Evolutionary conservation across 1,284 basidiomycete genomes (phyloP), one percentile per base, ranked within the genome.

Genomic region (Ceratobasidium sp.): DNA sequence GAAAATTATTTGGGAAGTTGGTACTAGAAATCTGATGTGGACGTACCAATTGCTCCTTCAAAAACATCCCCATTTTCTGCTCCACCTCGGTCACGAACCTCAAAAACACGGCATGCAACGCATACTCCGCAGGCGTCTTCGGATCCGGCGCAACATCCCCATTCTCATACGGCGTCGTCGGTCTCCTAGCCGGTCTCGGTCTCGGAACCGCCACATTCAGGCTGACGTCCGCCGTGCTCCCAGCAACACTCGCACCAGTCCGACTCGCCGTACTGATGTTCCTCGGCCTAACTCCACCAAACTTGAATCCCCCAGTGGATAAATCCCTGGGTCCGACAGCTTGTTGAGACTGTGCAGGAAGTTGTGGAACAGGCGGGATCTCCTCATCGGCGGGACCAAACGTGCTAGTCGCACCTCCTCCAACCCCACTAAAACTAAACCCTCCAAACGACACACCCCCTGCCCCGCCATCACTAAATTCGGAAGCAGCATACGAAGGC

Each of bases 101-200:
- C 64, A 93, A 90, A 80, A 96, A 95, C 7, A 96, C 87, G 0
- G 93, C 92, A 78, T 94, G 91, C 41, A 96, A 82, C 0, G 94
- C 94, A 77, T 92, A 95, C 77, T 96, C 94, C 0, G 90, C 90
- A 0, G 94, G 94, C 13, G 91, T 94, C 77, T 78, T 77, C 0
- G 79, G 79, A 18, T 77, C 73, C 32, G 75, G 72, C 23, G 73
- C 41, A 16, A 50, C 54, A 35, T 69, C 66, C n/a, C 28, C 52
- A 28, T 58, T 69, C 28, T 69, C 66, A n/a, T 69, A n/a, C 11
- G 59, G 76, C 35, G 72, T 72, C 44, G 28, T 41, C 23, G 61
- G 32, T 18, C 54, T 38, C 6, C 62, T 63, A 38, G 70, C 52
- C 54, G 75, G 67, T 21, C 74, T 57, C 38, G 73, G 74, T n/a